Percentiles rank a stretch among this genome's conserved stretches.
Evolutionary conservation across 2,329 filamentous ascomycete genomes (phyloP).

Genomic region (Grosmannia clavigera): DNA sequence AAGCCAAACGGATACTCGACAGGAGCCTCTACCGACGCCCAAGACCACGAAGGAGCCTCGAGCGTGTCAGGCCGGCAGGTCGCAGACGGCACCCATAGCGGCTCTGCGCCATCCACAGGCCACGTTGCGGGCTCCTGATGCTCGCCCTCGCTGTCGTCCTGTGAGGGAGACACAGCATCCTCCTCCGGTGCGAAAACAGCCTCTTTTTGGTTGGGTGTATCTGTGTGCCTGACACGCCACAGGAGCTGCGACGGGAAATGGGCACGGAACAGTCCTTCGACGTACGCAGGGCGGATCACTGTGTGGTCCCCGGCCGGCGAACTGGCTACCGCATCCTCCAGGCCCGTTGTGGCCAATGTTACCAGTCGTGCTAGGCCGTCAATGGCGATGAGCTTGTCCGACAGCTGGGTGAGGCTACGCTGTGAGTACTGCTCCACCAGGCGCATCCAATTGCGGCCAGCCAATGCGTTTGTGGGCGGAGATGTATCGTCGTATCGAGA

Average conservation of each 20-base stretch:
- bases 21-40: conserved; percentile 5
- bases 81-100: background rate
- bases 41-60: conserved; percentile 4
- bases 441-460: conserved; percentile 1
- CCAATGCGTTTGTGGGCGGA: background rate
- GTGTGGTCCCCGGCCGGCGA: background rate
- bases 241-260: conserved; percentile 2
- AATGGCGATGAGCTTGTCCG: conserved; percentile 9
- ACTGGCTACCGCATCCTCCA: background rate
- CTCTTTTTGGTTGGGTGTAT: background rate
- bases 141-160: too few relatives aligned
- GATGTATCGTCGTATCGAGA: too few relatives aligned
- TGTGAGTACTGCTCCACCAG: conserved; percentile 4
- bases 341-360: background rate
- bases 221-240: conserved; percentile 1
- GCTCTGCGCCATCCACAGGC: too few relatives aligned
- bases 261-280: conserved; percentile 3
- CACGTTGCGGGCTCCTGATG: too few relatives aligned
- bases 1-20: conserved; percentile 2
- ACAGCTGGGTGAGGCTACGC: conserved; percentile 1
- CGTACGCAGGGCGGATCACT: conserved; percentile 1
- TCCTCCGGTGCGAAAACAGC: too few relatives aligned
- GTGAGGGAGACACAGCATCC: too few relatives aligned
- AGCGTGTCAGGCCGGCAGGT: background rate
- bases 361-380: conserved; percentile 5